Percentiles rank a stretch among this genome's conserved stretches.
Conservation (phyloP, 2,329 filamentous ascomycete species). For the Claviceps capensis region DNA sequence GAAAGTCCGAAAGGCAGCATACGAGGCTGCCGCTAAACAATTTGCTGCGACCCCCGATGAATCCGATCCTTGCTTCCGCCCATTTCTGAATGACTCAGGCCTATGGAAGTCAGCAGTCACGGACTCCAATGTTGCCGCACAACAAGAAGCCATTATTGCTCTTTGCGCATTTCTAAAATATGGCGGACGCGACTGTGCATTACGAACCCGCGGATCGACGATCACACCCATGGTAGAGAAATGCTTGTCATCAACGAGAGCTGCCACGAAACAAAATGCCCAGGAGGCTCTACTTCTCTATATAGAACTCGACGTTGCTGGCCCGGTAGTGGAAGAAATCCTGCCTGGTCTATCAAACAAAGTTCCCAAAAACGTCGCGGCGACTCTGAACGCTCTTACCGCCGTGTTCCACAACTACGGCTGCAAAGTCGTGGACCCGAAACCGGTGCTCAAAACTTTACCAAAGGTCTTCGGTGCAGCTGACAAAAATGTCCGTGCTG, state of each 20-base stretch:
- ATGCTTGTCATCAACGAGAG: slow-evolving; percentile 73
- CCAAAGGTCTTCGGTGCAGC: slow-evolving; percentile 91
- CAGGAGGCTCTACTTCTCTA: slow-evolving; percentile 79
- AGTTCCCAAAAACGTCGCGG: slow-evolving; percentile 72
- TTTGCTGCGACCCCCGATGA: slow-evolving; percentile 81
- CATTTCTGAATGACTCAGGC: slow-evolving; percentile 71
- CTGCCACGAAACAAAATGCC: slow-evolving; percentile 75
- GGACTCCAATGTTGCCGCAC: slow-evolving; percentile 93
- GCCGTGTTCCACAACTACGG: slow-evolving; percentile 88
- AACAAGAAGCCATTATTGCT: slow-evolving; percentile 80
- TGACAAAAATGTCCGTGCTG: slow-evolving; percentile 94
- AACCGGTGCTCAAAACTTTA: slow-evolving; percentile 74
- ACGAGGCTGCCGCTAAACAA: slow-evolving; percentile 80
- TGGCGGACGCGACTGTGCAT: slow-evolving; percentile 65
- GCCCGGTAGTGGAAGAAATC: slow-evolving; percentile 80
- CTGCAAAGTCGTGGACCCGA: slow-evolving; percentile 86
- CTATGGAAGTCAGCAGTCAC: slow-evolving; percentile 87
- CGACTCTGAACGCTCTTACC: slow-evolving; percentile 60
- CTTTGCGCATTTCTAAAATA: slow-evolving; percentile 89
- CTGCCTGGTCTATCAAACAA: slow-evolving; percentile 75
- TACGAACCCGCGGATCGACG: slow-evolving; percentile 62
- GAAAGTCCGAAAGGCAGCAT: slow-evolving; percentile 93
- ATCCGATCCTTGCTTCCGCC: slow-evolving; percentile 69
- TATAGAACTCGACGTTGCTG: slow-evolving; percentile 76
- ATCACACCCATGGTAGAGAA: slow-evolving; percentile 80